Conservation (phyloP, 768 basidiomycete genomes). For the Leccinum subgranulosum region DNA sequence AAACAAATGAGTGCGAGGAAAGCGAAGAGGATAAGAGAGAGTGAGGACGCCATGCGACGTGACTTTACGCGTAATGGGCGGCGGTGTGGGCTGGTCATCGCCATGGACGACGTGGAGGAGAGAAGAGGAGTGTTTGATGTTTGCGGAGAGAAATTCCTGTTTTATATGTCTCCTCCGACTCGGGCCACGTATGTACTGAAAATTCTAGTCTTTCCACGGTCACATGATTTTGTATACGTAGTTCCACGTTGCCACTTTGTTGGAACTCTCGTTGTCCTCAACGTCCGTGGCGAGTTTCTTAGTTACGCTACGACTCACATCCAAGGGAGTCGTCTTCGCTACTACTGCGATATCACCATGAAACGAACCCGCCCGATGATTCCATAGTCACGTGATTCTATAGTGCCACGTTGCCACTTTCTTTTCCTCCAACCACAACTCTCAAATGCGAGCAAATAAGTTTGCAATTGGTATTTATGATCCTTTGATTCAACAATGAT, state of each 20-base stretch:
- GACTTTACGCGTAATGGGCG: constrained; percentile 59
- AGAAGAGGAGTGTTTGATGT: constrained; percentile 4
- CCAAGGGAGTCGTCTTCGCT: no score
- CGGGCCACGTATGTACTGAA: constrained; percentile 27
- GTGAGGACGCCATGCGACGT: constrained; percentile 51
- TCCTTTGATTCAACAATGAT: no score
- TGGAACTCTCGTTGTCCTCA: no score
- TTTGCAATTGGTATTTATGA: no score
- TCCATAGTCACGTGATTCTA: constrained; percentile 24
- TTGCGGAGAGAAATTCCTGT: constrained; percentile 2
- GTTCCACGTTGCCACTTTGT: neutral
- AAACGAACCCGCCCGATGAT: no score
- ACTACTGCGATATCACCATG: no score
- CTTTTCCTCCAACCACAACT: no score
- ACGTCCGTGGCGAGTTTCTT: no score
- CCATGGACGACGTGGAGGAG: constrained; percentile 15
- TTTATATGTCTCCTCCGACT: constrained; percentile 20
- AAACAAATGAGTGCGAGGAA: constrained; percentile 72
- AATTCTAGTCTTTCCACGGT: constrained; percentile 25
- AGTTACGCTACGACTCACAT: no score
- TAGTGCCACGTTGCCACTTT: neutral
- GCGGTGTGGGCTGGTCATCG: constrained; percentile 27
- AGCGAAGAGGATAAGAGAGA: constrained; percentile 58
- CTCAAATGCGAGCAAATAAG: no score
- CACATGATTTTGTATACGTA: constrained; percentile 14